Evolutionary conservation across 1,284 basidiomycete genomes (phyloP), one percentile per base, ranked within the genome.

Genomic region (Cryptococcus sp.): DNA sequence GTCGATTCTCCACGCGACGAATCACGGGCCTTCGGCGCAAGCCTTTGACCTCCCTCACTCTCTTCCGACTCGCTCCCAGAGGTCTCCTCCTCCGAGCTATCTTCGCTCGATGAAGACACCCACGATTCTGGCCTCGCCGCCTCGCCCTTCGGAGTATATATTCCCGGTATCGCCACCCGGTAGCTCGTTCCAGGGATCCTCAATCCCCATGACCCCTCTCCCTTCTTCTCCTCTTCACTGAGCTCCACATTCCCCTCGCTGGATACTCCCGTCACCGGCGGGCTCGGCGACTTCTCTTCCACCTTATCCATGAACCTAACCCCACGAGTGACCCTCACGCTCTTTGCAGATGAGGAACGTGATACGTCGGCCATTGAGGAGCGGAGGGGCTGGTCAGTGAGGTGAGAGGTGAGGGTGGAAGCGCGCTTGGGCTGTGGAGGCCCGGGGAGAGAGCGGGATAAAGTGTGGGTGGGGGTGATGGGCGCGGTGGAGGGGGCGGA

Each of bases 241-340:
- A 15, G 11, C 40, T n/a, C 16, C n/a, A 21, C 40, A 20, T 44
- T 46, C 20, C 36, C 15, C 9, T 37, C 57, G 42, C 21, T 20
- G 33, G 24, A 13, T 15, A 24, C 20, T 43, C 28, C n/a, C 42
- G 39, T 38, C 49, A 40, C 8, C 33, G 24, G 33, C 37, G 39
- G 37, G 15, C 53, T 44, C 18, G 52, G 51, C 12, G 56, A 55
- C 11, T 36, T 23, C n/a, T 44, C 43, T n/a, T 43, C 43, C 44
- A 57, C 52, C 46, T 48, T 52, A n/a, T 64, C 57, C 43, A 67
- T 59, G 45, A 69, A 69, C 11, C 67, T 51, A 4, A 69, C 67
- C 7, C 66, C 65, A 33, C 51, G 48, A 5, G 65, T 45, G 16
- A 52, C 38, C 40, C 53, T 37, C 7, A 13, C 21, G 9, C 57